phyloP scores from a whole-genome alignment of 257 asterid genomes.

The Parsonsia alboflavescens region DNA sequence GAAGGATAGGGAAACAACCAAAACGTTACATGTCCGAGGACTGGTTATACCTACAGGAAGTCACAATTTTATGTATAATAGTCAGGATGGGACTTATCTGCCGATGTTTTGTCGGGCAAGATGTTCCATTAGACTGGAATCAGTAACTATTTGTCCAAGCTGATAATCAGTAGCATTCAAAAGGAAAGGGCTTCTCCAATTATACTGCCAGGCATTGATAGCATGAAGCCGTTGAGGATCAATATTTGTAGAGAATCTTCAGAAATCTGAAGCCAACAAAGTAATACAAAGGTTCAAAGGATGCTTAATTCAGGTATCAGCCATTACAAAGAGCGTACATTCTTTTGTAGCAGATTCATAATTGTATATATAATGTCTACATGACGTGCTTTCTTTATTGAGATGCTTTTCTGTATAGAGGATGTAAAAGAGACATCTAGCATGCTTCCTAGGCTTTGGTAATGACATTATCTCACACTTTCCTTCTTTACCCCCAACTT shows the following conservation, averaged over 20 bases:
- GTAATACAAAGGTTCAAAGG: neutral
- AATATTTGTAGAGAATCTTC: neutral
- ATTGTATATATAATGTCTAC: neutral
- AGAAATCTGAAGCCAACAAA: neutral
- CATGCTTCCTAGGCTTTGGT: neutral
- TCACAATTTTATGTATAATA: neutral
- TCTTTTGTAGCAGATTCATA: neutral
- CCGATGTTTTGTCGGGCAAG: neutral
- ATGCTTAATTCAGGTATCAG: neutral
- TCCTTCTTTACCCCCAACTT: too few species aligned
- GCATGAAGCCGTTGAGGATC: neutral
- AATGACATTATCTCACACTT: too few species aligned
- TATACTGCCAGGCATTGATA: neutral
- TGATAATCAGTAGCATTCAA: neutral
- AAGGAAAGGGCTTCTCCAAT: neutral
- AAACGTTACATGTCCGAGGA: neutral
- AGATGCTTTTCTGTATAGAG: neutral
- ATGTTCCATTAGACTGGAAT: neutral
- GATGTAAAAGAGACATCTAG: neutral
- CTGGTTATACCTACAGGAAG: neutral
- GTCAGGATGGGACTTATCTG: neutral
- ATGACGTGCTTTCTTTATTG: neutral
- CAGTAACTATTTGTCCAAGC: neutral
- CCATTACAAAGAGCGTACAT: neutral
- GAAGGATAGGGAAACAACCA: neutral